Evolutionary conservation across 805 yeast species (phyloP), one percentile per base, ranked within the genome.

Genomic region (Debaryomyces hansenii): DNA sequence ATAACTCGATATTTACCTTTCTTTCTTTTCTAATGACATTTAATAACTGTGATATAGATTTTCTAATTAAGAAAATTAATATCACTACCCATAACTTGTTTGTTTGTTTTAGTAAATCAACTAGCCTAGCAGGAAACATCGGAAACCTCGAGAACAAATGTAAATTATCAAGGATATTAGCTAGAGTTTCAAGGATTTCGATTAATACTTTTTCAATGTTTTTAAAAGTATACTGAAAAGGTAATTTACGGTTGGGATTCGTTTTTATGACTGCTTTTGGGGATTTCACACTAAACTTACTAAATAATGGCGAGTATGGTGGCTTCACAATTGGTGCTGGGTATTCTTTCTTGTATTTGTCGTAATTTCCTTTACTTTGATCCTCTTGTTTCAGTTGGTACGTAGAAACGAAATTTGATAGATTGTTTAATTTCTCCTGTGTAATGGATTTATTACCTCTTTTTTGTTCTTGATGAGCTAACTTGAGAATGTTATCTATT

Each of bases 61-160:
- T 72, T 34, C 76, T 52, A 16, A 72, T 67, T 54, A 72, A 62
- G 41, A 72, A 72, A 4, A 72, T 54, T 49, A 72, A 55, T 10
- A 72, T 66, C 18, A 72, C 55, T 33, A 72, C 66, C 78, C 78
- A 72, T 37, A 72, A 51, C 50, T 69, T 69, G 53, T 72, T 72
- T 46, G 78, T 72, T 44, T 72, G 72, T 44, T 69, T 69, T 41
- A 72, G 56, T 16, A 72, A 45, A 6, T 57, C 58, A 15, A 56
- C 28, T 8, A 72, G 51, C 18, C 48, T 50, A 45, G 67, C 53
- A 2, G 78, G 78, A 47, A 72, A 72, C 72, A 71, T 67, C 16
- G 78, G 78, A 28, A 72, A 51, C 46, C 67, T 63, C 37, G 74
- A 69, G 27, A 72, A 64, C 37, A 72, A 63, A 47, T 72, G 76